Percentiles rank a stretch among this genome's conserved stretches.
These are phyloP conservation scores for Zalaria sp. DNA, from an alignment of 2,329 filamentous ascomycete species.

Conservation along the genomic window DNA sequence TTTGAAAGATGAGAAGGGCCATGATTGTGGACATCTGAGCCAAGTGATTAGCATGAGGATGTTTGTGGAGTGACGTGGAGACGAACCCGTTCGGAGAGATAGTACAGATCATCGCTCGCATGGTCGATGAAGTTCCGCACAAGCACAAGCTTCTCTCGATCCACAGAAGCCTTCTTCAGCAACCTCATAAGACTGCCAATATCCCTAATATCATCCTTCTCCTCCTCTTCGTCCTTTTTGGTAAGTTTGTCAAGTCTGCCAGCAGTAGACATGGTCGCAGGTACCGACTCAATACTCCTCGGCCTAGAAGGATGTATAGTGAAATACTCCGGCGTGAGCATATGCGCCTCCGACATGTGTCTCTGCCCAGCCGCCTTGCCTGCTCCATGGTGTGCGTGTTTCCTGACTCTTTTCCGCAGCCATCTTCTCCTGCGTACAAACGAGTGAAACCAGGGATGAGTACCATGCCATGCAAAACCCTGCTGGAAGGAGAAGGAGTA, in stretches of 20 bases:
- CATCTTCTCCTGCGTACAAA: slow-evolving; percentile 85
- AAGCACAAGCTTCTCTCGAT: slow-evolving; percentile 80
- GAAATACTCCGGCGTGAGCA: slow-evolving; percentile 68
- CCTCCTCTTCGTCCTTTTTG: slow-evolving; percentile 26
- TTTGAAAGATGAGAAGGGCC: slow-evolving; percentile 78
- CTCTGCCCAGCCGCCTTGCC: slow-evolving; percentile 20
- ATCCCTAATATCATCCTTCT: slow-evolving; percentile 44
- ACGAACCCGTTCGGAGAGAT: slow-evolving; percentile 49
- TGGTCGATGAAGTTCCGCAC: slow-evolving; percentile 71
- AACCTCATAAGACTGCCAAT: slow-evolving; percentile 54
- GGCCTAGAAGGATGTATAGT: slow-evolving; percentile 40
- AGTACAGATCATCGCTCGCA: slow-evolving; percentile 59
- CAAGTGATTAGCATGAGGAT: slow-evolving; percentile 15
- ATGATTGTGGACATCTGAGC: slow-evolving; percentile 67
- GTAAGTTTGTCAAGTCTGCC: slow-evolving; percentile 2
- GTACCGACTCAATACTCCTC: slow-evolving; percentile 5
- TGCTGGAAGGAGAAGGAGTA: slow-evolving; percentile 75
- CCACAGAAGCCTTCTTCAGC: slow-evolving; percentile 59
- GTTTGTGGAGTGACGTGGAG: background rate
- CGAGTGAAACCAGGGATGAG: slow-evolving; percentile 81
- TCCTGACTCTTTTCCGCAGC: slow-evolving; percentile 67
- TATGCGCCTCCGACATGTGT: slow-evolving; percentile 41
- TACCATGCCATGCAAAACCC: slow-evolving; percentile 60
- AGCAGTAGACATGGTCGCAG: background rate
- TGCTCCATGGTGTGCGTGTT: slow-evolving; percentile 26